Base-by-base conservation (phyloP, 805 yeast genomes). In the Millerago galiae region DNA sequence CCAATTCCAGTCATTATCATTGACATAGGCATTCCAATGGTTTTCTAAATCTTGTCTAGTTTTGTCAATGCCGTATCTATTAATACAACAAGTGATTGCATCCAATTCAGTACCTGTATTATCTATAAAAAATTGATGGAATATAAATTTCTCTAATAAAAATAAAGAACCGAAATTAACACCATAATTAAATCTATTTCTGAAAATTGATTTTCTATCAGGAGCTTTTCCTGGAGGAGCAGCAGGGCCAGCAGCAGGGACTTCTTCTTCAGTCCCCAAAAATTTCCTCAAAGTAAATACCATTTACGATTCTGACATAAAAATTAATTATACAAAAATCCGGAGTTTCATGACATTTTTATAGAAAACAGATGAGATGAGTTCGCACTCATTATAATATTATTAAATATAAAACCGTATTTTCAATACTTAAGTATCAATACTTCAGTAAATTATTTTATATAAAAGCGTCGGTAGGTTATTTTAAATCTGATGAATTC, bases 141-240 rank as follows among this genome's bases (percentile, higher is more conserved):
- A 83, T 29, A 88, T 85, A 80, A 86, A 90, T 52, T 79, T 80
- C 57, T 90, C 97, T 36, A 78, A 68, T 1, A 89, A 81, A 59
- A 89, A 90, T 44, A 83, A 62, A 0, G 89, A 74, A 0, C 98
- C 98, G 33, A 90, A 65, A 60, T 89, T 90, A 27, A 86, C 95
- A 7, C 96, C 98, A 56, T 75, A 79, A 56, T 86, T 85, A 51
- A 65, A 65, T 40, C 93, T 66, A 16, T 71, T 63, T 52, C 74
- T 81, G 53, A 70, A 79, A n/a, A 84, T 71, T 18, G 79, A 69
- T 33, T 61, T 65, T 40, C 55, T 58, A 8, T 70, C 54, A 9
- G 72, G 70, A 11, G 62, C 51, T 14, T 44, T 40, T 15, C 64
- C 66, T 16, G 50, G 43, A 2, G 52, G 46, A 10, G 61, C 56